Percentiles rank a stretch among this genome's conserved stretches.
phyloP scores from a whole-genome alignment of 345 rosid genomes.

The Durio zibethinus region DNA sequence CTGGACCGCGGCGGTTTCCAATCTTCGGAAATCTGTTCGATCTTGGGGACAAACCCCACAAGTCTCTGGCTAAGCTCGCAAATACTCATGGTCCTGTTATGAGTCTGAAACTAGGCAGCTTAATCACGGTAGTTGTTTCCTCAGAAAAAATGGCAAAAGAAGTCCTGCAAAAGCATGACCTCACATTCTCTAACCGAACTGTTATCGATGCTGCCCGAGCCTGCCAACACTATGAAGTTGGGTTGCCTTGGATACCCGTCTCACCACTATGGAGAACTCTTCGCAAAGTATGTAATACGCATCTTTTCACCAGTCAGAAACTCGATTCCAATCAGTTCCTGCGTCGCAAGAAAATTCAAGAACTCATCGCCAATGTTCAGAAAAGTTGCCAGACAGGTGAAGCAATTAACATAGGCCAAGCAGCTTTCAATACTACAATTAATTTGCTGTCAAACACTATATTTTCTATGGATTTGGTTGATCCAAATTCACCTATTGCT shows the following conservation, averaged over 20 bases:
- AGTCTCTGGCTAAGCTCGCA: constrained; percentile 35
- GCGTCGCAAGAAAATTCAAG: constrained; percentile 27
- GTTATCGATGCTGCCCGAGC: constrained; percentile 32
- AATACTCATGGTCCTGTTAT: constrained; percentile 39
- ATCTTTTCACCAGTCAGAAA: constrained; percentile 33
- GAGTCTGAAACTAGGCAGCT: constrained; percentile 36
- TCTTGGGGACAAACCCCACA: constrained; percentile 38
- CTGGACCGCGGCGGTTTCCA: constrained; percentile 40
- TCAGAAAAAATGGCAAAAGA: constrained; percentile 39
- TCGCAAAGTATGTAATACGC: constrained; percentile 31
- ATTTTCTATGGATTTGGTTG: constrained; percentile 41
- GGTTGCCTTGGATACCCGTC: constrained; percentile 37
- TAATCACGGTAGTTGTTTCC: constrained; percentile 37
- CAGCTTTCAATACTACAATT: constrained; percentile 33
- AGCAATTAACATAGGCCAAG: constrained; percentile 40
- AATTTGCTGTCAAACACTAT: constrained; percentile 42
- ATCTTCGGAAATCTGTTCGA: constrained; percentile 40
- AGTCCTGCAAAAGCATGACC: constrained; percentile 41
- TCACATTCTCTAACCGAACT: constrained; percentile 28
- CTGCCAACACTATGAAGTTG: constrained; percentile 26
- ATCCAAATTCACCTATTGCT: constrained; percentile 13
- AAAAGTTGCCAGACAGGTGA: constrained; percentile 22
- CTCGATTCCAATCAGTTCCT: constrained; percentile 32
- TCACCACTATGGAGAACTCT: constrained; percentile 41
- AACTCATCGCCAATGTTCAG: constrained; percentile 24